These are phyloP conservation scores for Annulohypoxylon nitens DNA, from an alignment of 495 filamentous ascomycete species.

Conservation along the genomic window DNA sequence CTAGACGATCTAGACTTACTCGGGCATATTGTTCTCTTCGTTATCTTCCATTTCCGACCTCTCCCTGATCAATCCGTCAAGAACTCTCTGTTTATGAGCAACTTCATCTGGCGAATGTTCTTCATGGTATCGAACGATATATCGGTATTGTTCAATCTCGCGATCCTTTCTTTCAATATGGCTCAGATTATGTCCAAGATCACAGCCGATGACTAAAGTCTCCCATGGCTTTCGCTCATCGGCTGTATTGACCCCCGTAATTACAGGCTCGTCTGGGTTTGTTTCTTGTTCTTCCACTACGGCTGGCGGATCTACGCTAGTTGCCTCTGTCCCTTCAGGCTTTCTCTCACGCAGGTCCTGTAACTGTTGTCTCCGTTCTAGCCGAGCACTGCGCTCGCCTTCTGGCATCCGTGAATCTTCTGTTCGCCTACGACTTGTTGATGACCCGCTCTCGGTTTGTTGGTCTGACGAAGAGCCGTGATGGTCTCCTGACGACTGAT, in stretches of 20 bases:
- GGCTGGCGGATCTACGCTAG: neutral
- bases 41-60: conserved; percentile 54
- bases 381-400: conserved; percentile 38
- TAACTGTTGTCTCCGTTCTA: conserved; percentile 38
- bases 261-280: neutral
- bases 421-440: conserved; percentile 5
- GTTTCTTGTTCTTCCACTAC: conserved; percentile 9
- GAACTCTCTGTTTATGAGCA: conserved; percentile 43
- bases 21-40: conserved; percentile 56
- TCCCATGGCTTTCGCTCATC: conserved; percentile 48
- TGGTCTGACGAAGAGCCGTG: conserved; percentile 6
- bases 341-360: conserved; percentile 9
- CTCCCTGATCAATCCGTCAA: conserved; percentile 51
- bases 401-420: conserved; percentile 47
- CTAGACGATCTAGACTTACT: conserved; percentile 42
- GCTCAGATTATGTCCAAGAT: conserved; percentile 55
- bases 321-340: conserved; percentile 3
- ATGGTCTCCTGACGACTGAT: conserved; percentile 4
- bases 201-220: conserved; percentile 47
- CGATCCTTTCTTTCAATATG: conserved; percentile 57
- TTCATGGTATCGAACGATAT: conserved; percentile 51
- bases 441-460: neutral
- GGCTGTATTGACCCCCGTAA: neutral
- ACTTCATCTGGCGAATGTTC: conserved; percentile 48
- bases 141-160: conserved; percentile 53